Percentiles rank a stretch among this genome's conserved stretches.
phyloP scores from a whole-genome alignment of 2,329 filamentous ascomycete species.

The Colletotrichum acutatum region DNA sequence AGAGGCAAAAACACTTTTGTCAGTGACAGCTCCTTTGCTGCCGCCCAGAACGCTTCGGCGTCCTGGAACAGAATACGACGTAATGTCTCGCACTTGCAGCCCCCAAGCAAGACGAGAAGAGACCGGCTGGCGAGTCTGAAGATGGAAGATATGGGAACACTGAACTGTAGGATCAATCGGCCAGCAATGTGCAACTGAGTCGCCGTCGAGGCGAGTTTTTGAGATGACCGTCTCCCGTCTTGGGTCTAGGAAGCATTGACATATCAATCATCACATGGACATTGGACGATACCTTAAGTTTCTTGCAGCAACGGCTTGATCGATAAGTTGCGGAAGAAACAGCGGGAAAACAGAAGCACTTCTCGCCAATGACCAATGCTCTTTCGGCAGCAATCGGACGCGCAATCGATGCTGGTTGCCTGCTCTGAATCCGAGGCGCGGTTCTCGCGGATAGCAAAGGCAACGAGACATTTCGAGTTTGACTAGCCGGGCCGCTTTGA shows the following conservation, averaged over 20 bases:
- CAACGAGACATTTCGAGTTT: slow-evolving; percentile 1
- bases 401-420: neutral
- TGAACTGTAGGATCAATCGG: neutral
- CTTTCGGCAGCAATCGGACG: neutral
- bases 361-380: neutral
- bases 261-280: neutral
- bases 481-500: slow-evolving; percentile 2
- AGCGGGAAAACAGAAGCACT: neutral
- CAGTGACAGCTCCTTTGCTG: neutral
- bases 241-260: neutral
- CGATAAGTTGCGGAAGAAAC: neutral
- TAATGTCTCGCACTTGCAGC: neutral
- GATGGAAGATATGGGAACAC: neutral
- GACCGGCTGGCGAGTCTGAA: neutral
- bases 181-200: neutral
- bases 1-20: neutral
- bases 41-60: neutral
- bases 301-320: neutral
- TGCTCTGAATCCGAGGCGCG: neutral
- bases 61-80: neutral
- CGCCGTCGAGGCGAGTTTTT: neutral
- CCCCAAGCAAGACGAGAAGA: neutral
- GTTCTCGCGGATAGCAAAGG: slow-evolving; percentile 15
- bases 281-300: neutral
- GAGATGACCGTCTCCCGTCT: neutral